Evolutionary conservation across 805 yeast species (phyloP), one percentile per base, ranked within the genome.

Genomic region (Starmerella asiatica): DNA sequence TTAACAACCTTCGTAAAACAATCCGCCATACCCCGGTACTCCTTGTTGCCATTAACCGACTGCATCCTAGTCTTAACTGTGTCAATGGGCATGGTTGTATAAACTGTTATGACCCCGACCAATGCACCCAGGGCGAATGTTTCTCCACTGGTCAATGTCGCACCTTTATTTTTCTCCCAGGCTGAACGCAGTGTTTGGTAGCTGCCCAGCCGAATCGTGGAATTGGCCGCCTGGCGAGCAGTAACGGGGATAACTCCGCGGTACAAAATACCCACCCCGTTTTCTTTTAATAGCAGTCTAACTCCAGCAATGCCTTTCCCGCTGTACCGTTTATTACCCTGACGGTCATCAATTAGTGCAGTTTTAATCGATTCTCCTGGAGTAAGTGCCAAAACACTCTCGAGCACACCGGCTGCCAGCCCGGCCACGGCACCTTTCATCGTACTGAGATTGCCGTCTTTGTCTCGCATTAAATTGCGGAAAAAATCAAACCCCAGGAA

Each of bases 41-140:
- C 61, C 51, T 69, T 68, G 37, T 70, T 69, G 6, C 94, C 81
- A 27, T 82, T 86, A 48, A 88, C 69, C 17, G 94, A 78, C 65
- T 88, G 98, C 95, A 88, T 88, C 60, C 98, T 73, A 1, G 97
- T 91, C 64, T 88, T 88, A 42, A 84, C 93, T 0, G 95, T 84
- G 56, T 84, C 95, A 27, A 84, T 78, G 3, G 95, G 95, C 94
- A 84, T 84, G 2, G 94, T 84, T 2, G 91, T 64, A 58, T 84
- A 84, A 14, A 84, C 95, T 1, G 95, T 84, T 39, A 84, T 75
- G 26, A 76, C 68, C 32, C 95, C 95, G 2, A 93, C 86, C 53
- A 81, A 70, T 2, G 93, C 83, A 32, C 98, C 98, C 14, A 91
- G 79, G 1, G 75, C 68, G 59, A 88, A 91, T 0, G 97, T 91